Evolutionary conservation across 78 protist genomes (phyloP).

Genomic region (Polysphondylium violaceum): DNA sequence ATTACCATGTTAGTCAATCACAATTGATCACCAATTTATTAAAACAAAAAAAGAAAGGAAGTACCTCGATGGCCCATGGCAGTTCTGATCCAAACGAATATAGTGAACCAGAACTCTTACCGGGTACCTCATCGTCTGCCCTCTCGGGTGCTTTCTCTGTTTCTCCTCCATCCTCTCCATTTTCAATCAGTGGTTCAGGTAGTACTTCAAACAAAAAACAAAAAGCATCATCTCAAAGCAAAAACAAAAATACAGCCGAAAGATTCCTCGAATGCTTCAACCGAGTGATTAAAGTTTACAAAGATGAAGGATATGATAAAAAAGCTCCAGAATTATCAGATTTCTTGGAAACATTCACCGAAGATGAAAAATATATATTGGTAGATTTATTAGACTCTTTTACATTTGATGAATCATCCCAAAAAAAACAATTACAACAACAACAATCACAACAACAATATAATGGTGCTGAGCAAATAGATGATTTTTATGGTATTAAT

Average conservation of each 20-base stretch:
- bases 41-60: slow-evolving; percentile 6
- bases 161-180: slow-evolving; percentile 42
- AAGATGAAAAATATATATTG: slow-evolving; percentile 41
- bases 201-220: neutral
- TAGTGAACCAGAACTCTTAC: slow-evolving; percentile 3
- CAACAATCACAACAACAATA: neutral
- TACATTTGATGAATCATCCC: slow-evolving; percentile 63
- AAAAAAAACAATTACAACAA: slow-evolving; percentile 10
- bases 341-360: slow-evolving; percentile 5
- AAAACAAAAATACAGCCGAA: slow-evolving; percentile 39
- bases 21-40: slow-evolving; percentile 7
- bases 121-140: slow-evolving; percentile 3
- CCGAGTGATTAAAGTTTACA: slow-evolving; percentile 52
- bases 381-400: slow-evolving; percentile 54
- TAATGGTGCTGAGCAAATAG: neutral
- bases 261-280: slow-evolving; percentile 51
- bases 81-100: neutral
- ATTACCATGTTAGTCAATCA: slow-evolving; percentile 11
- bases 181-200: slow-evolving; percentile 4
- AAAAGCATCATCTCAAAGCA: neutral
- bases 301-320: slow-evolving; percentile 17
- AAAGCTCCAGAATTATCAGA: slow-evolving; percentile 1
- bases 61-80: neutral
- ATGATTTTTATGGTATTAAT: neutral
- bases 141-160: slow-evolving; percentile 19